Base-by-base conservation (phyloP, 169 alveolate genomes). In the Plasmodium gallinaceum region DNA sequence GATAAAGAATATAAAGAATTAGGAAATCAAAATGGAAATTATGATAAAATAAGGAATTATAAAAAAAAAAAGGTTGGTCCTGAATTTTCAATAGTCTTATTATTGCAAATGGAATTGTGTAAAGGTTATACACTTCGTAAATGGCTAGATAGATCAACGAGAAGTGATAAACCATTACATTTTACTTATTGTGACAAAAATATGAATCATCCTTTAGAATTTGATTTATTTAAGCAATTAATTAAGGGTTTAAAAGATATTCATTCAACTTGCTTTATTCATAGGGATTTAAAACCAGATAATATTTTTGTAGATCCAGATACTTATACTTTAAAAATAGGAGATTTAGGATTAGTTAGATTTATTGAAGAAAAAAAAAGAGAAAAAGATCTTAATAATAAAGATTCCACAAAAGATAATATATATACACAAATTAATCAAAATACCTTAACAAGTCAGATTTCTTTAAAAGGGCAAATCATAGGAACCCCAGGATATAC, bases 401-500 rank as follows among this genome's bases (percentile, higher is more conserved):
- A 76, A 52, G 85, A 75, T 54, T 57, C 62, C 18, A 83, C 51
- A 71, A 75, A 66, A 62, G 92, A 74, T 42, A 88, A 74, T 57
- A 75, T 66, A 1, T 88, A 66, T 69, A 64, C 88, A 26, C 88
- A 88, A 51, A 18, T 71, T 54, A 88, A 88, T 24, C 92, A 88
- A n/a, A 70, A 88, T 68, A 61, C 89, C 10, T 52, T 74, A 85
- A 68, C 68, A 72, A 68, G 92, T 22, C 95, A 93, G 70, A 88
- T 93, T 62, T 93, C 97, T 18, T 90, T 93, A 42, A 85, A 95
- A 45, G 98, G 98, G 24, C 97, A 96, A 61, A 93, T 96, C 10
- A 96, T 96, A 26, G 98, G 98, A 24, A 96, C 98, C 1, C 98
- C 98, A 10, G 98, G 97, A 16, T 96, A 96, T 91, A 94, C 97